These are phyloP conservation scores for Fusarium paranaense DNA, from an alignment of 2,329 filamentous ascomycete genomes.

Conservation along the genomic window DNA sequence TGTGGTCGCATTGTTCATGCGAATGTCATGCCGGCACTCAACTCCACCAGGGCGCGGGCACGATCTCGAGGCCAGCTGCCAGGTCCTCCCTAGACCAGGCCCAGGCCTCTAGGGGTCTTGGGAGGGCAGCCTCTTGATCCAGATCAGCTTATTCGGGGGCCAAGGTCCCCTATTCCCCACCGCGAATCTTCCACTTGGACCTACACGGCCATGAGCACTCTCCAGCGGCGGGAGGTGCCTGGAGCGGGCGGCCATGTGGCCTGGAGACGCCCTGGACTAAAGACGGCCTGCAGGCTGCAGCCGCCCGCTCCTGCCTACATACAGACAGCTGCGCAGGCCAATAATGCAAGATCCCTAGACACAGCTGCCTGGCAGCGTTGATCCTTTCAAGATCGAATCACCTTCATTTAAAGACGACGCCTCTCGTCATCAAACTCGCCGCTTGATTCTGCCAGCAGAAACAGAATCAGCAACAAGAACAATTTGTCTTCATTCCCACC, in stretches of 20 bases:
- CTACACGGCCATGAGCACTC: not conserved
- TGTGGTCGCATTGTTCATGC: slow-evolving; percentile 28
- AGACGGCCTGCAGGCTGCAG: slow-evolving; percentile 35
- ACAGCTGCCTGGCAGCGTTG: slow-evolving; percentile 11
- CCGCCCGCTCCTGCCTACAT: slow-evolving; percentile 21
- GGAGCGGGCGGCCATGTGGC: slow-evolving; percentile 27
- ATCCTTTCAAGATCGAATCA: slow-evolving; percentile 14
- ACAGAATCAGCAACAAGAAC: slow-evolving; percentile 1
- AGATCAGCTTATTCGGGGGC: not conserved
- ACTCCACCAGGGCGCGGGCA: slow-evolving; percentile 28
- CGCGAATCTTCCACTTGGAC: not conserved
- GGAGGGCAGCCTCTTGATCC: not conserved
- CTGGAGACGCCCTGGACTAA: slow-evolving; percentile 19
- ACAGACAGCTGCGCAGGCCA: not conserved
- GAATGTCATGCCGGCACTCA: slow-evolving; percentile 26
- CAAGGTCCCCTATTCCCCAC: slow-evolving; percentile 13
- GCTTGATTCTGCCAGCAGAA: slow-evolving; percentile 10
- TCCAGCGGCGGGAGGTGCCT: slow-evolving; percentile 24
- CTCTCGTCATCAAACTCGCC: slow-evolving; percentile 19
- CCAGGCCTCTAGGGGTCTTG: slow-evolving; percentile 10
- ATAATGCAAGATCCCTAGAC: not conserved
- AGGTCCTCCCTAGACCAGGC: slow-evolving; percentile 1
- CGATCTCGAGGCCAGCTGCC: slow-evolving; percentile 18
- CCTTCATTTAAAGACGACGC: slow-evolving; percentile 23
- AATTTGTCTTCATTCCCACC: slow-evolving; percentile 1